Evolutionary conservation across 345 rosid species (phyloP), one percentile per base, ranked within the genome.

Genomic region (Moringa oleifera): DNA sequence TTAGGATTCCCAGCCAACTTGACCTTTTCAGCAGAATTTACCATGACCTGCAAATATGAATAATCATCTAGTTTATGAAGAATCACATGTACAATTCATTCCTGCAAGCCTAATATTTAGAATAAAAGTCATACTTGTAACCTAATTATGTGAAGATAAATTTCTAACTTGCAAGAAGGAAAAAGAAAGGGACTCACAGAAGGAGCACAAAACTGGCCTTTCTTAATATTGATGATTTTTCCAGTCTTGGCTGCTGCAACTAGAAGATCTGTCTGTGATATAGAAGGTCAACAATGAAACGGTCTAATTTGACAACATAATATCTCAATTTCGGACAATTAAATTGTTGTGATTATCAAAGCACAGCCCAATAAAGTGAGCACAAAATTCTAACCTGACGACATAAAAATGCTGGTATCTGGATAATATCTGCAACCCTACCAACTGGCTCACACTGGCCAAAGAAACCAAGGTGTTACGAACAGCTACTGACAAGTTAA

Each of bases 191-290:
- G 58, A 68, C 99, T 83, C 68, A 94, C 99, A 31, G 88, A 77
- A 66, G 99, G 76, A 79, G 92, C 90, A 83, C 99, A 94, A 33
- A 94, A 94, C 57, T 94, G 97, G 61, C 99, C 99, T 69, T 94
- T 94, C 75, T 94, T 94, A 49, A 94, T 88, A 77, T 90, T 88
- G 64, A 94, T 85, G 53, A 94, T 94, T 74, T 80, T 94, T 37
- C 96, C 99, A 1, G 97, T 94, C 80, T 83, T 82, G 41, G 99
- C 99, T 49, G 99, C 96, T 41, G 92, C 92, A 56, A 88, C 97
- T 71, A 94, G 87, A 70, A 94, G 96, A 81, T 94, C 96, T 57
- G 99, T 94, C 97, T 94, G 87, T 62, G 70, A 68, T 66, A 47
- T 33, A 68, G 55, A 49, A 71, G 51, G 47, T 66, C 46, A 51